Evolutionary conservation across 108 stramenopile genomes (phyloP).

Genomic region (Schizochytrium sp.): DNA sequence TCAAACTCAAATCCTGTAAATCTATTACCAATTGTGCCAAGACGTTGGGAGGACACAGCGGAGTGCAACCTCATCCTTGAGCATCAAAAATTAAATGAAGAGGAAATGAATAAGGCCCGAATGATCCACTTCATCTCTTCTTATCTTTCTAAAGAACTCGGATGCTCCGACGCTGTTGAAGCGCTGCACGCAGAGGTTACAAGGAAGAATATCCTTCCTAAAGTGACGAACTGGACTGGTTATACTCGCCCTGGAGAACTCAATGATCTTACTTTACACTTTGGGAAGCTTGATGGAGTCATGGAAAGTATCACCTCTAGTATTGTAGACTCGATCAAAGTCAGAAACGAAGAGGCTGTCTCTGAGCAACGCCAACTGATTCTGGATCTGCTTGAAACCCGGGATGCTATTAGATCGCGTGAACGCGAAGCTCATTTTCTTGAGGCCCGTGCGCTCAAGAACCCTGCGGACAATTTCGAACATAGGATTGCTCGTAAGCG

Average conservation of each 20-base stretch:
- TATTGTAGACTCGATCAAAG: not conserved
- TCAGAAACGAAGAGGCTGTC: not conserved
- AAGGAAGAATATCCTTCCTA: constrained; percentile 11
- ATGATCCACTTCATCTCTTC: constrained; percentile 38
- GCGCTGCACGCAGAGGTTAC: constrained; percentile 20
- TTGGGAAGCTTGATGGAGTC: not conserved
- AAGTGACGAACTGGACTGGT: not conserved
- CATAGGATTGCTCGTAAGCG: not conserved
- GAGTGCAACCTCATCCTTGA: not conserved
- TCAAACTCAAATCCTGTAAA: too few relatives aligned
- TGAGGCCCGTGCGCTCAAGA: not conserved
- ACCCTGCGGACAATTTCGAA: not conserved
- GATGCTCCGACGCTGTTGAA: not conserved
- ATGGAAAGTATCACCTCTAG: not conserved
- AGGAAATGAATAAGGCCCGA: constrained; percentile 1
- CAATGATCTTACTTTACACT: not conserved
- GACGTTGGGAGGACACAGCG: not conserved
- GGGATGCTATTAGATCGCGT: constrained; percentile 3
- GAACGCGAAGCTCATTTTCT: not conserved
- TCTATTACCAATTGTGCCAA: too few relatives aligned
- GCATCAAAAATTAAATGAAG: not conserved
- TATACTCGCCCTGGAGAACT: not conserved
- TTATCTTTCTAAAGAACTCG: not conserved
- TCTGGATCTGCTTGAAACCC: not conserved
- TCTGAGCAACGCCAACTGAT: constrained; percentile 2